Conservation (phyloP, 352 stramenopile species). For the Globisporangium carolinianum region DNA sequence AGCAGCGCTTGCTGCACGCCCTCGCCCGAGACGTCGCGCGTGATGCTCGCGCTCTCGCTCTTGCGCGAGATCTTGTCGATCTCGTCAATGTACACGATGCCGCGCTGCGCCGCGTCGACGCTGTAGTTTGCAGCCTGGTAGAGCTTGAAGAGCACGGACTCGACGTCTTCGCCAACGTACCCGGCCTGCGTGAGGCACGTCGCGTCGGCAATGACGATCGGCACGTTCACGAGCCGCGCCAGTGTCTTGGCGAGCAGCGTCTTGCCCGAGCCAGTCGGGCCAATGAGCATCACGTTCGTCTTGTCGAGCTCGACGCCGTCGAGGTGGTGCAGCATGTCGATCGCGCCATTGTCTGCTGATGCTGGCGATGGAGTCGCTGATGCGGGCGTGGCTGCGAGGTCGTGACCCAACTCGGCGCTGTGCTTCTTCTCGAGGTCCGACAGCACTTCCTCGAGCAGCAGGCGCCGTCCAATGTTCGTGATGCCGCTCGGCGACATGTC, state of each 20-base stretch:
- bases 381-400: neutral
- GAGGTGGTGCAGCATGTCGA: slow-evolving; percentile 55
- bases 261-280: slow-evolving; percentile 95
- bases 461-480: slow-evolving; percentile 35
- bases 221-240: slow-evolving; percentile 93
- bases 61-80: slow-evolving; percentile 97
- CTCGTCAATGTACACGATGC: slow-evolving; percentile 99
- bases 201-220: slow-evolving; percentile 96
- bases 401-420: slow-evolving; percentile 7
- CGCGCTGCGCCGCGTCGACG: slow-evolving; percentile 92
- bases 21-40: slow-evolving; percentile 96
- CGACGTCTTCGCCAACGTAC: slow-evolving; percentile 98
- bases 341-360: neutral
- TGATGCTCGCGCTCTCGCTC: slow-evolving; percentile 90
- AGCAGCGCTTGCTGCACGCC: slow-evolving; percentile 98
- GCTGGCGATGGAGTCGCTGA: neutral
- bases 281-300: slow-evolving; percentile 95
- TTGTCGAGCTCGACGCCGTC: slow-evolving; percentile 96
- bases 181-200: slow-evolving; percentile 97
- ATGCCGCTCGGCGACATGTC: slow-evolving; percentile 11
- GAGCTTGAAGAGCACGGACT: slow-evolving; percentile 97
- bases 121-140: slow-evolving; percentile 96
- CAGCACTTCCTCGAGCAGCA: slow-evolving; percentile 62
- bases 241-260: slow-evolving; percentile 97
- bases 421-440: slow-evolving; percentile 33